These are phyloP conservation scores for Tolypocladium ophioglossoides DNA, from an alignment of 2,329 filamentous ascomycete genomes.

Conservation along the genomic window DNA sequence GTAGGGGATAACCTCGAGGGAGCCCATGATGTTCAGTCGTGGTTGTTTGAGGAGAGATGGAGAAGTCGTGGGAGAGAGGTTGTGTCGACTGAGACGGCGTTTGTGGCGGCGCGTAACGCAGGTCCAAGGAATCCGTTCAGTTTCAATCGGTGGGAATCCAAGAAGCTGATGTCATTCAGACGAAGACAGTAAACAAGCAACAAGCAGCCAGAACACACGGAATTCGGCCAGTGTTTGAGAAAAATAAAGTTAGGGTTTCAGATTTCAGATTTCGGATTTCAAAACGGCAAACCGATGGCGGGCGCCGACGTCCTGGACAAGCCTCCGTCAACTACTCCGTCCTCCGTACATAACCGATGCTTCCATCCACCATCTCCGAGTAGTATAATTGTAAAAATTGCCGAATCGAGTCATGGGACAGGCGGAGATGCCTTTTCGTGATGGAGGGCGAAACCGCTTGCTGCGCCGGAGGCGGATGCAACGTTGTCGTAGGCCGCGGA, in stretches of 20 bases:
- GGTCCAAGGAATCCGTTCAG: too few species aligned
- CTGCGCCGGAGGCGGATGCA: constrained; percentile 5
- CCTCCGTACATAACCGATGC: too few species aligned
- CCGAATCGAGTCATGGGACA: neutral
- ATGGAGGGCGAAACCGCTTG: neutral
- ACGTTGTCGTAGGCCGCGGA: constrained; percentile 5
- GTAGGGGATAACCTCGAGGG: constrained; percentile 40
- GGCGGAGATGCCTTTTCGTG: neutral
- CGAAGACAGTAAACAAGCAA: neutral
- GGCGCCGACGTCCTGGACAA: too few species aligned
- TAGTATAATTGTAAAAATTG: too few species aligned
- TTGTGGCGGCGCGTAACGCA: neutral
- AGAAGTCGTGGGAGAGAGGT: neutral
- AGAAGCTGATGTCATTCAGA: neutral
- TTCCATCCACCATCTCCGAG: neutral
- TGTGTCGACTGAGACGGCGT: neutral
- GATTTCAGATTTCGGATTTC: neutral
- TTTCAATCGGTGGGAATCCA: neutral
- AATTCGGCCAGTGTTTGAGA: neutral
- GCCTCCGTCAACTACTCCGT: too few species aligned
- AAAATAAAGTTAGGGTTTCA: too few species aligned
- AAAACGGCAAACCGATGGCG: neutral
- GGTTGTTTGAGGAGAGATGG: neutral
- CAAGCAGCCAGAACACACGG: neutral
- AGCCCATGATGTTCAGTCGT: constrained; percentile 21